Evolutionary conservation across 371 early-diverging fungal genomes (phyloP).

Genomic region (Zancudomyces culisetae): DNA sequence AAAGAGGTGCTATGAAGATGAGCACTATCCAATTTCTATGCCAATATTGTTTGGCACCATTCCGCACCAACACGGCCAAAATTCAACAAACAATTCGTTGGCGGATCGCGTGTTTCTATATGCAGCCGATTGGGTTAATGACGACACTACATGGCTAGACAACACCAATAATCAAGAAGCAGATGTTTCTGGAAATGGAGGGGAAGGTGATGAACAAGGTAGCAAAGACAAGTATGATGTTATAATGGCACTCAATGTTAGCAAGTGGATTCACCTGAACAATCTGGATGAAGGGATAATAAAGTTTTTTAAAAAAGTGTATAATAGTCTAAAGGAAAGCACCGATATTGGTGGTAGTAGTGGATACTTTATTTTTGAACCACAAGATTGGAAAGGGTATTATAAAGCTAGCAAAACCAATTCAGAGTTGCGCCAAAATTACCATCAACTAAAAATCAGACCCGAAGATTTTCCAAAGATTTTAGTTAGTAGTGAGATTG

Average conservation of each 20-base stretch:
- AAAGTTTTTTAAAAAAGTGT: conserved; percentile 41
- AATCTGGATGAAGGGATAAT: conserved; percentile 55
- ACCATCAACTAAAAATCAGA: conserved; percentile 13
- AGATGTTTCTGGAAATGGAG: no score
- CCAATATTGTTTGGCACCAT: conserved; percentile 33
- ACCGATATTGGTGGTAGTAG: no score
- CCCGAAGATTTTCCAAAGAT: conserved; percentile 23
- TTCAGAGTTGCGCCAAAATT: conserved; percentile 16
- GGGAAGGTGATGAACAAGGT: no score
- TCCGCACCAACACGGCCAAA: conserved; percentile 10
- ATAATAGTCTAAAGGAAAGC: conserved; percentile 24
- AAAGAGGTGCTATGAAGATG: neutral
- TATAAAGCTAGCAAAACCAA: conserved; percentile 27
- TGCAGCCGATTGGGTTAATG: conserved; percentile 28
- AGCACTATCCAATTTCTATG: conserved; percentile 44
- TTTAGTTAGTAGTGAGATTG: no score
- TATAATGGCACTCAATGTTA: conserved; percentile 32
- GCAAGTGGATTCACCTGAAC: conserved; percentile 73
- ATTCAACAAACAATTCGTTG: conserved; percentile 16
- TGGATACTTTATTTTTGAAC: conserved; percentile 54
- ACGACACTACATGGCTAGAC: neutral
- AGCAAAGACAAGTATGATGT: conserved; percentile 18
- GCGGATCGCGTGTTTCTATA: conserved; percentile 44
- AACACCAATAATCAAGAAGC: no score
- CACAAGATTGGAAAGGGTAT: conserved; percentile 39